phyloP scores from a whole-genome alignment of 257 asterid species.

The Gentiana straminea region DNA sequence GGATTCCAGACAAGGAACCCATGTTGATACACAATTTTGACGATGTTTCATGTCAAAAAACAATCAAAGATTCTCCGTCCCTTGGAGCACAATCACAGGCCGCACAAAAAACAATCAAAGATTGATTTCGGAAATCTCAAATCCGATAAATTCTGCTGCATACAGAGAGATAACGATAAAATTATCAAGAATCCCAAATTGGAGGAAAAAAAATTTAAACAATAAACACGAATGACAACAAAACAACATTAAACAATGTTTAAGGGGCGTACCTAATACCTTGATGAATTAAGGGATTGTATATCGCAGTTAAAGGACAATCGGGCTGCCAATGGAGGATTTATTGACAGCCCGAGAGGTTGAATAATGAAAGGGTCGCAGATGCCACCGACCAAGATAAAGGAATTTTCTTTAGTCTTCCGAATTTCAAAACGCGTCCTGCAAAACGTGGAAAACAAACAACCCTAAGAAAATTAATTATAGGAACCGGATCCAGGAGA shows the following conservation, averaged over 20 bases:
- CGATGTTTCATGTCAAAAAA: slow-evolving; percentile 9
- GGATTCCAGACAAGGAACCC: slow-evolving; percentile 68
- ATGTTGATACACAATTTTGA: slow-evolving; percentile 19
- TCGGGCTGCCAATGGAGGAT: slow-evolving; percentile 29
- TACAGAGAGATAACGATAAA: background rate
- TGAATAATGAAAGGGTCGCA: background rate
- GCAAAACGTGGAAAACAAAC: background rate
- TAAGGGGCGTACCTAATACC: slow-evolving; percentile 4
- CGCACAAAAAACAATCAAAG: slow-evolving; percentile 1
- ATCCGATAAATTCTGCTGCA: slow-evolving; percentile 8
- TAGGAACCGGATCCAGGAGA: no score
- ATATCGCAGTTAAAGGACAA: background rate
- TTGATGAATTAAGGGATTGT: background rate
- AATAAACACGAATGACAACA: slow-evolving; percentile 5
- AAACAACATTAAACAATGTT: background rate
- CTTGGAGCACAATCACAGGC: no score
- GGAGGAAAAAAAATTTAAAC: no score
- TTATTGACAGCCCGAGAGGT: slow-evolving; percentile 30
- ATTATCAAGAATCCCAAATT: background rate
- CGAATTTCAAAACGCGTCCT: slow-evolving; percentile 13
- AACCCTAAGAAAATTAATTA: background rate
- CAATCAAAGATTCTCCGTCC: background rate
- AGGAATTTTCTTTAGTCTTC: background rate
- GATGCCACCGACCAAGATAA: slow-evolving; percentile 12
- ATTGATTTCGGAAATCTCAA: background rate